phyloP scores from a whole-genome alignment of 768 basidiomycete species.

The Boletellus ananiceps region DNA sequence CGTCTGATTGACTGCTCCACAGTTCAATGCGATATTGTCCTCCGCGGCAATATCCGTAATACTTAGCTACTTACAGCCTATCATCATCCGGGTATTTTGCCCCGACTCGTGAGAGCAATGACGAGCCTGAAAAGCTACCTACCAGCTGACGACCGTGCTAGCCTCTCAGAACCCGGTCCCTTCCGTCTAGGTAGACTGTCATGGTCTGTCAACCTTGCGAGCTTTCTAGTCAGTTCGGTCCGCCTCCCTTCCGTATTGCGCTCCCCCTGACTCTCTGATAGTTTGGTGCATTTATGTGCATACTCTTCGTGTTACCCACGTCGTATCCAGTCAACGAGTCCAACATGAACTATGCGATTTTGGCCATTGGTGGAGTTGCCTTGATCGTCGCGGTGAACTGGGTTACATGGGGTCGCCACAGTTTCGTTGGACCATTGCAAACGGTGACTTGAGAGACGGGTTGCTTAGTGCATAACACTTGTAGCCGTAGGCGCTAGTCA shows the following conservation, averaged over 20 bases:
- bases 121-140: neutral
- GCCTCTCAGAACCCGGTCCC: conserved; percentile 45
- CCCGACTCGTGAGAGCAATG: conserved; percentile 39
- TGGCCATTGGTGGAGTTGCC: conserved; percentile 46
- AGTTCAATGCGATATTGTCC: conserved; percentile 55
- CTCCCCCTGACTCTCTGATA: conserved; percentile 18
- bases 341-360: conserved; percentile 57
- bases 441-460: conserved; percentile 22
- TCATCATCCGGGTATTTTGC: conserved; percentile 56
- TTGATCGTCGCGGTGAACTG: conserved; percentile 44
- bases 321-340: conserved; percentile 43
- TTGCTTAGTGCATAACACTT: neutral
- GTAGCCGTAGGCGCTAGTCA: too few species aligned
- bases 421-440: conserved; percentile 43
- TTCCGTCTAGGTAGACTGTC: conserved; percentile 51
- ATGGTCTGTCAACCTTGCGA: conserved; percentile 46
- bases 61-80: conserved; percentile 55
- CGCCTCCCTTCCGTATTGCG: neutral
- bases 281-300: conserved; percentile 51
- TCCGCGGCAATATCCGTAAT: conserved; percentile 56
- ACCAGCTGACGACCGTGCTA: conserved; percentile 14
- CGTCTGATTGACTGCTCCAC: neutral
- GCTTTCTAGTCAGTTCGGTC: conserved; percentile 37
- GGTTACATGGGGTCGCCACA: conserved; percentile 43
- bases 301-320: conserved; percentile 55